phyloP scores from a whole-genome alignment of 78 protist genomes.

The Chrysochromulina parva region DNA sequence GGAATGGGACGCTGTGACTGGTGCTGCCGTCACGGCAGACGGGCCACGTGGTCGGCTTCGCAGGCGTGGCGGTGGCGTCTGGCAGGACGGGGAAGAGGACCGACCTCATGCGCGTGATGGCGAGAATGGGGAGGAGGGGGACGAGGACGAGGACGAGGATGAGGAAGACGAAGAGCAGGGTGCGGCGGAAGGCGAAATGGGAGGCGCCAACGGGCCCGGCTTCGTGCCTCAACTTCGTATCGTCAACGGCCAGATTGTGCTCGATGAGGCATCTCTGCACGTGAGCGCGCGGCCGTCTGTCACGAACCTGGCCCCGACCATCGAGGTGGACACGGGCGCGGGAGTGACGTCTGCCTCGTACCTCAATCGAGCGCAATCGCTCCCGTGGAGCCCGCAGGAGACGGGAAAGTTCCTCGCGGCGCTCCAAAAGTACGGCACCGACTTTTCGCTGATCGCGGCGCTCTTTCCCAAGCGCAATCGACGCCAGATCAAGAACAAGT shows the following conservation, averaged over 20 bases:
- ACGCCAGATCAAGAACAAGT: constrained; percentile 15
- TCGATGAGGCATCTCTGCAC: neutral
- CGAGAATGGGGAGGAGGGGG: no score
- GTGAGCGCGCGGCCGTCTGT: neutral
- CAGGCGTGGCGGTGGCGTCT: no score
- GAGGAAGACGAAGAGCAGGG: neutral
- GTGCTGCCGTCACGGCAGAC: no score
- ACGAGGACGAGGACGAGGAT: neutral
- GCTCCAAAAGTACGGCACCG: constrained; percentile 25
- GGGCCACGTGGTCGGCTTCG: no score
- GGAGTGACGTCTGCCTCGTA: constrained; percentile 1
- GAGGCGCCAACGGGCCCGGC: neutral
- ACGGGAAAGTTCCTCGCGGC: neutral
- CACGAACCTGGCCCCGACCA: neutral
- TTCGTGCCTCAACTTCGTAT: constrained; percentile 25
- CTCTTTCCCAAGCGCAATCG: neutral
- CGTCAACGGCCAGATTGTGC: neutral
- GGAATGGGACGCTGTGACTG: no score
- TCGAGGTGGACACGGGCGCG: neutral
- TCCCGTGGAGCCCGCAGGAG: neutral
- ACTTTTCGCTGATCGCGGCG: constrained; percentile 2
- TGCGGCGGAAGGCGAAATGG: neutral
- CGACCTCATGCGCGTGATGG: no score
- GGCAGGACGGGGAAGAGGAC: no score
- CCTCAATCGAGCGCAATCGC: neutral